A percentile compares a stretch with the other conserved stretches of the same genome.
Evolutionary conservation across 2,329 filamentous ascomycete species (phyloP).

Genomic region (Ilyonectria destructans): DNA sequence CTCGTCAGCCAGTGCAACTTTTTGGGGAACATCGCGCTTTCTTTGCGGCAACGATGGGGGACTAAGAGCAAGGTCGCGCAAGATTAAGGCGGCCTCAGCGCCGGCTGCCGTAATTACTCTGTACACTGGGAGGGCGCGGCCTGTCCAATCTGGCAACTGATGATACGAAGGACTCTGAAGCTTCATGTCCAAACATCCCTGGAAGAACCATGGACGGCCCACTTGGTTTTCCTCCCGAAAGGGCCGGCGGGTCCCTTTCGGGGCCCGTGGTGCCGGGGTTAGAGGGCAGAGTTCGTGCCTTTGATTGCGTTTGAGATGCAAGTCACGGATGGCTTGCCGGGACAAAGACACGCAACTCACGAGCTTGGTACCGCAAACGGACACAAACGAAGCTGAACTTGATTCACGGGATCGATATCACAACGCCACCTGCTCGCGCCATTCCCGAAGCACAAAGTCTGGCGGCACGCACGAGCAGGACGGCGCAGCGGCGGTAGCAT

Average conservation of each 20-base stretch:
- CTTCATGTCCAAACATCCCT: conserved; percentile 6
- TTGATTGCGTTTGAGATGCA: conserved; percentile 10
- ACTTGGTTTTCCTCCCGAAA: conserved; percentile 10
- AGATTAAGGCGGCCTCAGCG: conserved; percentile 5
- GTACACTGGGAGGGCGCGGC: conserved; percentile 1
- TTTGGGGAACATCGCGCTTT: conserved; percentile 6
- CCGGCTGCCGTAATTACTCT: conserved; percentile 18
- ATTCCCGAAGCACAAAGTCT: not conserved
- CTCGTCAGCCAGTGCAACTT: conserved; percentile 9
- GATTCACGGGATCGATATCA: conserved; percentile 5
- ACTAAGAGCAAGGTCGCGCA: conserved; percentile 8
- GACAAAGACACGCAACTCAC: not conserved
- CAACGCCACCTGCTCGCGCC: not conserved
- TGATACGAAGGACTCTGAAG: conserved; percentile 14
- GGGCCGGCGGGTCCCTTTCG: conserved; percentile 1
- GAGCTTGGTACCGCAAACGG: conserved; percentile 3
- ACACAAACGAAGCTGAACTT: not conserved
- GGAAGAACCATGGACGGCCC: conserved; percentile 21
- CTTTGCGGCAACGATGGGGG: conserved; percentile 2
- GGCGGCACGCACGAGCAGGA: not conserved
- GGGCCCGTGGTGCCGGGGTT: not conserved
- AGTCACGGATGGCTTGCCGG: not conserved
- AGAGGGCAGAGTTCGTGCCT: conserved; percentile 4
- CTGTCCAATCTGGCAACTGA: conserved; percentile 9
- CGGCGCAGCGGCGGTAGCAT: not conserved